Evolutionary conservation across 2,329 filamentous ascomycete genomes (phyloP), one percentile per base, ranked within the genome.

Genomic region (Chaetomium globosum): DNA sequence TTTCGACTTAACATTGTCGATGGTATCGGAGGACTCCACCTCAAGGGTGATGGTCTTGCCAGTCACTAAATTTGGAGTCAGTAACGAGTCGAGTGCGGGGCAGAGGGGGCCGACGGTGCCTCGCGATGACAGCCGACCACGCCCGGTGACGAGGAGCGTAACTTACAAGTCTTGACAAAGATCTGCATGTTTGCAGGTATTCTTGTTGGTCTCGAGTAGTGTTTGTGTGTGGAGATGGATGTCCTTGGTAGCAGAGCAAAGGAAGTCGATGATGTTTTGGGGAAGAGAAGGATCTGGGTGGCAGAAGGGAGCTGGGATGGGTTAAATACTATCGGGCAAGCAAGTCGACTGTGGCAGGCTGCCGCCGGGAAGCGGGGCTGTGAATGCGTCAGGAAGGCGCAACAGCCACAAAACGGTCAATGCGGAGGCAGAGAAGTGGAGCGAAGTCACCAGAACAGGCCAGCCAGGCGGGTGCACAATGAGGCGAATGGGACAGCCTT

Each of bases 131-230:
- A 10, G 9, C 39, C 13, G 39, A 43, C 6, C 16, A 16, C 13
- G 39, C 39, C 39, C 7, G 39, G 16, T 43, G 39, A 43, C 19
- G 39, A 43, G 72, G 71, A 36, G 2, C 12, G 68, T 43, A 74
- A 89, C 89, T 86, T 84, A 92, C 89, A 87, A 74, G 93, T 97
- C 89, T 97, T 97, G 75, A 97, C 93, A 81, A 97, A 97, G 85
- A 97, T 97, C 86, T 97, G 93, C 93, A 97, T 96, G 80, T 67
- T 73, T 64, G 60, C 69, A 72, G 52, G 21, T 88, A 80, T 48
- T 54, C 31, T 52, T 39, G 28, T 71, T 77, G 76, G 54, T 66
- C 46, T 57, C 7, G 51, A 36, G 51, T 60, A 48, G 26, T 56
- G 55, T 60, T 61, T 63, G 39, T 55, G 33, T 16, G 10, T 64